Conservation (phyloP, 768 basidiomycete species). For the Russula foetens region DNA sequence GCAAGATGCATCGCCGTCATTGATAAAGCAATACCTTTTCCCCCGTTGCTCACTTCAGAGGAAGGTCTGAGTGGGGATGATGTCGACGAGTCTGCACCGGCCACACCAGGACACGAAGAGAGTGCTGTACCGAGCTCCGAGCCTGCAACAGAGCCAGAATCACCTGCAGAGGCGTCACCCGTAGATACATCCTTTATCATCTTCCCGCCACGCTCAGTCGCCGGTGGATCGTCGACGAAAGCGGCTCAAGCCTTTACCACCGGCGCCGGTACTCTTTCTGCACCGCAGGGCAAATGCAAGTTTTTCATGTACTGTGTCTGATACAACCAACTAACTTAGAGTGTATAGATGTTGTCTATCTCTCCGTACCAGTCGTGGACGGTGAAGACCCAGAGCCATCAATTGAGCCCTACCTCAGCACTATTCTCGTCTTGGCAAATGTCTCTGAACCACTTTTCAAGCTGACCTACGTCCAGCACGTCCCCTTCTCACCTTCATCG, state of each 20-base stretch:
- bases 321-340: neutral
- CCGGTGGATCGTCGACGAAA: conserved; percentile 37
- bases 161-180: conserved; percentile 2
- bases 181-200: conserved; percentile 64
- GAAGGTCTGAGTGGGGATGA: conserved; percentile 23
- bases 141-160: neutral
- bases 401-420: conserved; percentile 26
- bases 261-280: conserved; percentile 66
- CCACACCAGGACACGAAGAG: conserved; percentile 7
- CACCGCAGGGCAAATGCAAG: conserved; percentile 69
- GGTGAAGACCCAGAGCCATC: conserved; percentile 15
- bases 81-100: conserved; percentile 5
- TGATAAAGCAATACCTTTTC: conserved; percentile 31
- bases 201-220: conserved; percentile 61
- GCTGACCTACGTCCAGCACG: conserved; percentile 11
- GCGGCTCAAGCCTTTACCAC: conserved; percentile 54
- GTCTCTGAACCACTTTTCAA: conserved; percentile 14
- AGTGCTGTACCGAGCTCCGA: neutral
- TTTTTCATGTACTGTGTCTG: conserved; percentile 2
- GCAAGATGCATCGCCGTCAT: conserved; percentile 48
- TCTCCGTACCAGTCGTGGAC: conserved; percentile 14
- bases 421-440: conserved; percentile 13
- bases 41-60: conserved; percentile 25
- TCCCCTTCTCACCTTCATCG: neutral
- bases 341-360: conserved; percentile 17